phyloP scores from a whole-genome alignment of 192 early-diverging fungal species.

The Entomortierella chlamydospora region DNA sequence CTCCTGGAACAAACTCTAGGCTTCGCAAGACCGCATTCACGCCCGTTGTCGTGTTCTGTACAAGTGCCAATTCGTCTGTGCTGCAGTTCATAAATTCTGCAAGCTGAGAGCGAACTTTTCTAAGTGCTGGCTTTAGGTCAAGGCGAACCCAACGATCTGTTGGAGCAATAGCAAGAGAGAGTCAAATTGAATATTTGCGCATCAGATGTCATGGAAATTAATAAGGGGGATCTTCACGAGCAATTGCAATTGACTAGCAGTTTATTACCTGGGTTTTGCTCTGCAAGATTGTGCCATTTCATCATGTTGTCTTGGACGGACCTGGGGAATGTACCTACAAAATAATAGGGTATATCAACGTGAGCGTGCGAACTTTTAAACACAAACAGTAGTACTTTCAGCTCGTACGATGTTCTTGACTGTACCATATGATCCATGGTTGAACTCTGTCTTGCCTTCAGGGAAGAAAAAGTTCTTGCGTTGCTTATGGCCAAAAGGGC shows the following conservation, averaged over 20 bases:
- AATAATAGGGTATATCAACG: too few species aligned
- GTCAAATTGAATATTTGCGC: too few species aligned
- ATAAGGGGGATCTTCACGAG: too few species aligned
- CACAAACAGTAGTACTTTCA: too few species aligned
- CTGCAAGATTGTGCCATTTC: conserved; percentile 36
- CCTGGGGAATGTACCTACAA: conserved; percentile 29
- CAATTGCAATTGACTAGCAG: too few species aligned
- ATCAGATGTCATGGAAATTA: too few species aligned
- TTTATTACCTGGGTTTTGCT: conserved; percentile 34
- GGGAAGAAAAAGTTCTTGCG: conserved; percentile 65
- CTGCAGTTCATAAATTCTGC: conserved; percentile 62
- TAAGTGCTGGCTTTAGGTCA: conserved; percentile 49
- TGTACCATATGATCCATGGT: conserved; percentile 74
- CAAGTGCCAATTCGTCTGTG: conserved; percentile 67
- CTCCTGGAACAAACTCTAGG: conserved; percentile 54
- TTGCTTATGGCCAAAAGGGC: conserved; percentile 59
- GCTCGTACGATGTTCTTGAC: too few species aligned
- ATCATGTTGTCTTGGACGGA: conserved; percentile 40
- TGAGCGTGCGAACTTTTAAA: too few species aligned
- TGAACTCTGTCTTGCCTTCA: conserved; percentile 64
- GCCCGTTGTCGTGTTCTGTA: conserved; percentile 67
- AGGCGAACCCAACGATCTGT: conserved; percentile 66
- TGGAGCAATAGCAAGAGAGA: conserved; percentile 3
- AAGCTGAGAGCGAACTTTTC: conserved; percentile 52
- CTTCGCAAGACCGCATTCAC: conserved; percentile 67